Conservation (phyloP, 148 eudicot genomes). For the Rheum nobile region DNA sequence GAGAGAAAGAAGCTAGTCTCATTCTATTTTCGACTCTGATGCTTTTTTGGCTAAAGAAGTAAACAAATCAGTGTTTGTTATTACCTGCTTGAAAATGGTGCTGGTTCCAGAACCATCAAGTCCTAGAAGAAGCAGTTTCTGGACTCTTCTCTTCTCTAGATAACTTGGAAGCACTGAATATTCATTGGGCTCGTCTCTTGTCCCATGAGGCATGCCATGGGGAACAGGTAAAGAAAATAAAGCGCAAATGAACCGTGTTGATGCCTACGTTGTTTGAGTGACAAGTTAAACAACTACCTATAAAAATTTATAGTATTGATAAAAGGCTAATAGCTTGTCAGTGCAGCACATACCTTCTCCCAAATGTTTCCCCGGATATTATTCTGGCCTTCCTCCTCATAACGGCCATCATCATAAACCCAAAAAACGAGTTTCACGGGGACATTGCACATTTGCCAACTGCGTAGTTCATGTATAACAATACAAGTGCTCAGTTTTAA, state of each 20-base stretch:
- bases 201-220: slow-evolving; percentile 65
- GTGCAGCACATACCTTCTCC: slow-evolving; percentile 69
- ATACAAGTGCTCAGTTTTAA: not conserved
- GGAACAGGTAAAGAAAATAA: slow-evolving; percentile 89
- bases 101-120: slow-evolving; percentile 89
- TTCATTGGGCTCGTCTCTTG: slow-evolving; percentile 71
- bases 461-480: slow-evolving; percentile 20
- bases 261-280: slow-evolving; percentile 41
- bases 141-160: slow-evolving; percentile 60
- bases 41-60: not conserved
- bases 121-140: slow-evolving; percentile 85
- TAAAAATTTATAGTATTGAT: not conserved
- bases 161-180: slow-evolving; percentile 67
- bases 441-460: slow-evolving; percentile 96
- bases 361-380: slow-evolving; percentile 96
- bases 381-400: slow-evolving; percentile 99
- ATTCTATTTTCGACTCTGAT: not conserved
- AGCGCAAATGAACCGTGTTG: slow-evolving; percentile 68
- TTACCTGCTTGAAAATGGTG: slow-evolving; percentile 98
- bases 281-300: slow-evolving; percentile 4
- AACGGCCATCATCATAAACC: slow-evolving; percentile 99
- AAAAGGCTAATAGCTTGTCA: not conserved
- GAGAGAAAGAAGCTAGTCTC: not conserved
- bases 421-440: slow-evolving; percentile 99
- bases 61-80: not conserved